Evolutionary conservation across 2,329 filamentous ascomycete species (phyloP).

Genomic region (Fusarium sp.): DNA sequence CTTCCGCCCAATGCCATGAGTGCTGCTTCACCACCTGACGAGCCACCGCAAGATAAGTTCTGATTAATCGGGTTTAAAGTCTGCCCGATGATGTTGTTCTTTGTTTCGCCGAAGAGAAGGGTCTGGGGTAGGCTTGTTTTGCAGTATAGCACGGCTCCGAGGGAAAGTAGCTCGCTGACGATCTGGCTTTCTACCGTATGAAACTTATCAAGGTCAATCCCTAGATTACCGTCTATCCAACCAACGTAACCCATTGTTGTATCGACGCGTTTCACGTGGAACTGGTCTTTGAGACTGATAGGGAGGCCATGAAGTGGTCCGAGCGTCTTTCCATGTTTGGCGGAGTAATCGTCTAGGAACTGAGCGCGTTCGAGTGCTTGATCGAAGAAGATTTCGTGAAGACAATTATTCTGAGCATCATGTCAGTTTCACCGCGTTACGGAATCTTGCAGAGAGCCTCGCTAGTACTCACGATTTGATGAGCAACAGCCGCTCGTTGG

Average conservation of each 20-base stretch:
- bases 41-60: constrained; percentile 46
- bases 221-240: constrained; percentile 35
- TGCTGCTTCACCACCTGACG: constrained; percentile 49
- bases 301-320: constrained; percentile 38
- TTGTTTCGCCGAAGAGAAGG: constrained; percentile 40
- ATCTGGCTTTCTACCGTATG: constrained; percentile 31
- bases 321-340: background rate
- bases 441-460: constrained; percentile 52
- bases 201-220: background rate
- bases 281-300: constrained; percentile 62
- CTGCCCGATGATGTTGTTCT: constrained; percentile 47
- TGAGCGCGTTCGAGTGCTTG: constrained; percentile 22
- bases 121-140: constrained; percentile 40
- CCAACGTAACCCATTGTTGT: constrained; percentile 52
- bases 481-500: constrained; percentile 58
- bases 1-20: constrained; percentile 46
- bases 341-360: constrained; percentile 18
- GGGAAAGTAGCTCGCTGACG: constrained; percentile 21
- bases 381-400: constrained; percentile 33
- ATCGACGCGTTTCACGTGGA: constrained; percentile 63
- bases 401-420: constrained; percentile 8
- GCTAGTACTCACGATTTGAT: constrained; percentile 56
- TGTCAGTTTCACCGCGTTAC: constrained; percentile 53
- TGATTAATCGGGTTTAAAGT: constrained; percentile 47
- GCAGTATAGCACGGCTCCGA: constrained; percentile 38